Conservation (phyloP, 208 protist genomes). For the Trypanosoma platydactyli region DNA sequence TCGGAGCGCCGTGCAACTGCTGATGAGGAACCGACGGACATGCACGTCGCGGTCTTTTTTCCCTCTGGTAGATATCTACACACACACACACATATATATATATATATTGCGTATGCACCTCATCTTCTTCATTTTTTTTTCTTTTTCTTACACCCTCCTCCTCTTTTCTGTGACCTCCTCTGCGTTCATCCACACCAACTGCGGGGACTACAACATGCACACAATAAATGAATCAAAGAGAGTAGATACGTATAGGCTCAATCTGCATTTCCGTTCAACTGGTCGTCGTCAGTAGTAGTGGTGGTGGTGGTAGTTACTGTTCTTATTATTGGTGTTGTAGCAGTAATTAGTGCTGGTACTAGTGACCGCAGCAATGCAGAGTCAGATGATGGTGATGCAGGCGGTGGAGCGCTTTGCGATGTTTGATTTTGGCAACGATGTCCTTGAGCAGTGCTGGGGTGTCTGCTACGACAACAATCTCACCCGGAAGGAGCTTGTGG, state of each 20-base stretch:
- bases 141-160: too few species aligned
- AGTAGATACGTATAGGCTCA: conserved; percentile 1
- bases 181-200: too few species aligned
- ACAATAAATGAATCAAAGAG: neutral
- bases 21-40: too few species aligned
- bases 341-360: conserved; percentile 6
- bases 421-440: conserved; percentile 63
- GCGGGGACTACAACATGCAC: too few species aligned
- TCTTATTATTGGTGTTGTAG: neutral
- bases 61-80: too few species aligned
- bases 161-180: too few species aligned
- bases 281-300: neutral
- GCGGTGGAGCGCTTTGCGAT: conserved; percentile 75
- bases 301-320: neutral
- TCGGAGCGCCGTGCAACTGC: too few species aligned
- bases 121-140: too few species aligned
- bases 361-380: conserved; percentile 56
- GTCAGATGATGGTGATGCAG: conserved; percentile 70
- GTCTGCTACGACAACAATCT: conserved; percentile 86
- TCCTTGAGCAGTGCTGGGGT: conserved; percentile 85
- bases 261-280: neutral
- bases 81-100: too few species aligned
- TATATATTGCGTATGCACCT: too few species aligned
- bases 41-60: too few species aligned
- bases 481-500: conserved; percentile 52